Evolutionary conservation across 2,329 filamentous ascomycete genomes (phyloP).

Genomic region (Massarina eburnea): DNA sequence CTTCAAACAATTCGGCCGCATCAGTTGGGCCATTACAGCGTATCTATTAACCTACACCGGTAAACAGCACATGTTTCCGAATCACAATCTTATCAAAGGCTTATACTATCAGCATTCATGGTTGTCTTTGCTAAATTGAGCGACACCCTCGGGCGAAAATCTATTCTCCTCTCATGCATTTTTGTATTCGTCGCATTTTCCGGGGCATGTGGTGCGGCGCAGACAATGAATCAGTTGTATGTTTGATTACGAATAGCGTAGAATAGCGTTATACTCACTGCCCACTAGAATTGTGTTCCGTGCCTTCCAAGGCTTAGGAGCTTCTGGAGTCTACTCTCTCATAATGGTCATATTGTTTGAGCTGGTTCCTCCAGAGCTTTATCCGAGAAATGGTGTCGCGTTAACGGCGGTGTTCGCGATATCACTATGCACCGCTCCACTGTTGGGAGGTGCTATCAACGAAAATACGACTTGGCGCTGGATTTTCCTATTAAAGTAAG

Average conservation of each 20-base stretch:
- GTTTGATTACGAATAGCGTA: no score
- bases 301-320: conserved; percentile 1
- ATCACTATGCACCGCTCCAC: conserved; percentile 38
- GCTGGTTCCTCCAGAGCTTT: background rate
- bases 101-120: background rate
- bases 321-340: background rate
- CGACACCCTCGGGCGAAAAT: conserved; percentile 36
- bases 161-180: background rate
- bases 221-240: conserved; percentile 15
- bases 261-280: no score
- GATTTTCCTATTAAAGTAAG: conserved; percentile 22
- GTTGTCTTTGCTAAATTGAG: conserved; percentile 38
- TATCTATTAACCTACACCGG: background rate
- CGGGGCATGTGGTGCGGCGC: conserved; percentile 32
- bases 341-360: background rate
- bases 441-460: conserved; percentile 19
- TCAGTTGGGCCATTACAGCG: background rate
- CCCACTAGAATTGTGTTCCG: background rate
- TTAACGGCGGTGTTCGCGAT: conserved; percentile 8
- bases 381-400: conserved; percentile 12
- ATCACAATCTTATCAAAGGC: no score
- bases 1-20: conserved; percentile 23
- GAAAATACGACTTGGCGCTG: conserved; percentile 41
- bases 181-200: conserved; percentile 33
- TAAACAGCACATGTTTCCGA: no score